Evolutionary conservation across 129 eudicot genomes (phyloP), one percentile per base, ranked within the genome.

Genomic region (Erigeron canadensis): DNA sequence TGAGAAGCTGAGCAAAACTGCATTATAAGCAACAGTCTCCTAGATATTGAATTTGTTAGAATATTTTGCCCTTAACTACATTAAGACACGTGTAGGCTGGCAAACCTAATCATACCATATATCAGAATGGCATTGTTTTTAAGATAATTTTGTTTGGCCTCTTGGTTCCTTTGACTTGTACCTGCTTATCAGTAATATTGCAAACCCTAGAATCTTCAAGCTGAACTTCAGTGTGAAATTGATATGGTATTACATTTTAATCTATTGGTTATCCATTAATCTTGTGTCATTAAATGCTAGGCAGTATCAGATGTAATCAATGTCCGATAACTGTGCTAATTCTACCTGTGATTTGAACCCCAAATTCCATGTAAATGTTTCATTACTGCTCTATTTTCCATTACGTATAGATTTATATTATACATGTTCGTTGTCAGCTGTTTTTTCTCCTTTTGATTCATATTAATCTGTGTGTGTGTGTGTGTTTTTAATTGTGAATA

Each of bases 281-380:
- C 38, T 37, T 10, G 45, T 67, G 60, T 28, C 12, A 7, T 51
- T 38, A 18, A 53, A 37, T 3, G 13, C 34, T 8, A 37, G 62
- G 46, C 61, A 34, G 46, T 16, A 68, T 67, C 59, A 47, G 58
- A 37, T 10, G 40, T 46, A 50, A 61, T 15, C 21, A 69, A 28
- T 28, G 34, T 2, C 34, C 3, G 34, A 28, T 28, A 28, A 38
- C 39, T 53, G 47, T 69, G 64, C 10, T 18, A 23, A 53, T 53
- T 53, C 18, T 53, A 54, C 19, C 38, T 39, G 54, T 38, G 39
- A 9, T 50, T 37, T 8, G 9, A 47, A 48, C 44, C 2, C 55
- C 23, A 45, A 43, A 45, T 67, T 11, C 59, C 44, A 23, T 67
- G 59, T 67, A 9, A 67, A 9, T 65, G 54, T 4, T 2, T 65